Evolutionary conservation across 306 rosid species (phyloP), one percentile per base, ranked within the genome.

Genomic region (Luffa aegyptiaca): DNA sequence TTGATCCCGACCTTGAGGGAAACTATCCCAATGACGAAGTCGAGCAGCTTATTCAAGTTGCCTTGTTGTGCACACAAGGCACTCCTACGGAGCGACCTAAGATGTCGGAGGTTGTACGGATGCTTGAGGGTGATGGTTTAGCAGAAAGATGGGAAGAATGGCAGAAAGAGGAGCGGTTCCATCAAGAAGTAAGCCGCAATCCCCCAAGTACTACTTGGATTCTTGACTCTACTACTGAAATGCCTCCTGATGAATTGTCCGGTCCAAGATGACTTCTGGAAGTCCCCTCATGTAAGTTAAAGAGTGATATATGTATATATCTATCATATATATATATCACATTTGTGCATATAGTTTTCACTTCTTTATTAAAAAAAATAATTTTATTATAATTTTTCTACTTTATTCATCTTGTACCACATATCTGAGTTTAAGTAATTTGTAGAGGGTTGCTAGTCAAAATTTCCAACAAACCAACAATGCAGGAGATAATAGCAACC

Each of bases 71-170:
- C 93, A 95, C 94, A 10, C 92, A 90, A 85, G 90, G 91, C 64
- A 66, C 97, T 7, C 90, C 96, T 2, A 79, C 83, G 82, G 96
- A 95, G 80, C 88, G 97, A 57, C 99, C 99, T 0, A 95, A 92
- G 87, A 95, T 95, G 99, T 95, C 97, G 1, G 96, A 91, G 77
- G 93, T 95, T 33, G 97, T 92, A 10, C 88, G 97, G 82, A 94
- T 94, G 98, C 97, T 94, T 36, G 97, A 94, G 89, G 98, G 97
- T 5, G 96, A 95, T 64, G 97, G 97, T 45, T 86, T 92, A 82
- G 91, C 96, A 0, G 95, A 91, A 78, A 91, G 94, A 86, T 89
- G 99, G 97, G 97, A 90, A 84, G 97, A 88, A 64, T 93, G 97
- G 97, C 92, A 96, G 81, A 93, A 91, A 83, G 97, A 88, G 17